These are phyloP conservation scores for Gypsophila paniculata DNA, from an alignment of 179 eudicot species.

Conservation along the genomic window DNA sequence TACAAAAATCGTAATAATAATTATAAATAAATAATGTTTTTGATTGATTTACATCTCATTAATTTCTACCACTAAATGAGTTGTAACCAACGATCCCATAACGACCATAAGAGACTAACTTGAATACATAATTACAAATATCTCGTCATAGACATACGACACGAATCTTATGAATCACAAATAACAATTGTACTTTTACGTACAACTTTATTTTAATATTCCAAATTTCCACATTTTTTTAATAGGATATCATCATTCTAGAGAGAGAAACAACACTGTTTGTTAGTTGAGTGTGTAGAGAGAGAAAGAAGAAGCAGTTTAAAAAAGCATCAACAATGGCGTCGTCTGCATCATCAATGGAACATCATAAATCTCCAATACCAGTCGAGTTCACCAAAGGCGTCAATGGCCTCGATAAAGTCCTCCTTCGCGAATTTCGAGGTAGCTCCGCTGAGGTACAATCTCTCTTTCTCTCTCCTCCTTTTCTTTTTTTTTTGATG, in stretches of 20 bases:
- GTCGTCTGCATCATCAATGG: conserved; percentile 48
- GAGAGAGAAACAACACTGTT: conserved; percentile 13
- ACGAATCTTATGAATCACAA: too few relatives aligned
- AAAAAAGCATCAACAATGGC: conserved; percentile 14
- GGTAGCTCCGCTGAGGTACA: conserved; percentile 65
- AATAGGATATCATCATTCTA: neutral
- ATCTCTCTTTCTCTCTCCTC: conserved; percentile 1
- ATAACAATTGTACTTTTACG: too few relatives aligned
- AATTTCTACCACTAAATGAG: too few relatives aligned
- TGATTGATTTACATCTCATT: too few relatives aligned
- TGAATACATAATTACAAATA: too few relatives aligned
- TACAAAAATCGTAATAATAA: too few relatives aligned
- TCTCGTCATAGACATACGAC: too few relatives aligned
- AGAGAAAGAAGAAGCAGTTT: neutral
- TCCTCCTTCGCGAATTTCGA: conserved; percentile 64
- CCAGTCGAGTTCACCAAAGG: conserved; percentile 47
- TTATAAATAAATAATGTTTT: too few relatives aligned
- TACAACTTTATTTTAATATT: too few relatives aligned
- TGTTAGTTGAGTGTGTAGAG: conserved; percentile 14
- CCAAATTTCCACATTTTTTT: too few relatives aligned
- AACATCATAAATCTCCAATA: conserved; percentile 20
- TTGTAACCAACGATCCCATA: too few relatives aligned
- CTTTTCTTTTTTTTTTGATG: neutral
- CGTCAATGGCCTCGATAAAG: conserved; percentile 69
- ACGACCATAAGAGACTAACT: too few relatives aligned